Evolutionary conservation across 2,329 filamentous ascomycete species (phyloP), one percentile per base, ranked within the genome.

Genomic region (Tolypocladium paradoxum): DNA sequence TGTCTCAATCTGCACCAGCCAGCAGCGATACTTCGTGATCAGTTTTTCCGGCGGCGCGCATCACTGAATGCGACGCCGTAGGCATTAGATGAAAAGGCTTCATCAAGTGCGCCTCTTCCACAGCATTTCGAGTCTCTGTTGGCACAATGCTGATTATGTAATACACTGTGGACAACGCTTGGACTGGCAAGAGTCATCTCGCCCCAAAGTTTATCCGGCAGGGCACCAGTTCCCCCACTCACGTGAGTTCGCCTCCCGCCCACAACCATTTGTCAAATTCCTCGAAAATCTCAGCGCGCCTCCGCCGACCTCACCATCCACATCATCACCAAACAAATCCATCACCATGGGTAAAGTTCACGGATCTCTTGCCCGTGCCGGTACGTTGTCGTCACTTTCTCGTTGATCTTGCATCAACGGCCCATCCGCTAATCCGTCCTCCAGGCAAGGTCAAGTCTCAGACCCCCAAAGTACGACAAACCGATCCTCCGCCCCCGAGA

Each of bases 381-480:
- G 74, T 75, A 75, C 54, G 71, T 66, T 40, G 20, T 56, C 46
- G 53, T 40, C 53, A 52, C 56, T 49, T 54, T 55, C 46, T 58
- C 33, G 29, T 56, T 53, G 58, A 52, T 60, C 62, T 67, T 58
- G 68, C 75, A 3, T 14, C n/a, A 16, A 22, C 31, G 6, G 16
- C 16, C 2, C 8, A 36, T 34, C 7, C n/a, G 16, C 53, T 51
- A 38, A 51, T 27, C 6, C 85, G 83, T 73, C 84, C 85, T 84
- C 82, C 84, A 79, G 90, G 90, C 81, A 95, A 95, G 84, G 90
- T 96, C 85, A 95, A 95, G 87, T 92, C 88, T 78, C 88, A 92
- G 78, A 92, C 88, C 67, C 88, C 88, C 70, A 91, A 92, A 84
- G 87, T 90, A 82, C 75, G 82, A 75, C 56, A 61, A 50, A 53